Percentiles rank a stretch among this genome's conserved stretches.
phyloP scores from a whole-genome alignment of 768 basidiomycete species.

The Hydnum rufescens region DNA sequence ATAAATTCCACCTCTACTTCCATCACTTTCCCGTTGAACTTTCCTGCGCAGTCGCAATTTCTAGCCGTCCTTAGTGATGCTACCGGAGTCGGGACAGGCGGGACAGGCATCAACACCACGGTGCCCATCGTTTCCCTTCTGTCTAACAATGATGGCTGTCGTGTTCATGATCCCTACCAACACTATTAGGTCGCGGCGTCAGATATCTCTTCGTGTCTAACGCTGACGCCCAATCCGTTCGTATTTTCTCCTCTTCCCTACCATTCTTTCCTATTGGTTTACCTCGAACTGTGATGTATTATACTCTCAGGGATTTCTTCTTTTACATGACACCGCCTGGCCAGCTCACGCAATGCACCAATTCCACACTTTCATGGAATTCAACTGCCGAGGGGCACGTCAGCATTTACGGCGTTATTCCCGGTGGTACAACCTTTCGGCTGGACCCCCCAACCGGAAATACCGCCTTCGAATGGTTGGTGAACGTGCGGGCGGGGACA shows the following conservation, averaged over 20 bases:
- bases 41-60: conserved; percentile 7
- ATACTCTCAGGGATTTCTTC: no score
- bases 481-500: conserved; percentile 8
- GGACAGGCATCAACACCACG: conserved; percentile 1
- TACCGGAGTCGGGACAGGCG: conserved; percentile 9
- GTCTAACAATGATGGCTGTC: background rate
- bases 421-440: conserved; percentile 7
- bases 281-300: no score
- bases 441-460: conserved; percentile 3
- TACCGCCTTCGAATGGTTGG: conserved; percentile 5
- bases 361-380: conserved; percentile 2
- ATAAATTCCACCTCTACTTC: conserved; percentile 3
- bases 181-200: conserved; percentile 2
- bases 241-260: no score
- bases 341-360: conserved; percentile 7
- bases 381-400: conserved; percentile 6
- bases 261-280: no score
- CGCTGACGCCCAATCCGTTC: conserved; percentile 7
- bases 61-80: conserved; percentile 9
- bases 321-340: conserved; percentile 7
- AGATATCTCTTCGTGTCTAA: conserved; percentile 6
- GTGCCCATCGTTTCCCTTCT: no score
- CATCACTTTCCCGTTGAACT: conserved; percentile 7
- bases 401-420: conserved; percentile 5
- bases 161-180: background rate